Evolutionary conservation across 768 basidiomycete species (phyloP).

Genomic region (Tephrocybe sp.): DNA sequence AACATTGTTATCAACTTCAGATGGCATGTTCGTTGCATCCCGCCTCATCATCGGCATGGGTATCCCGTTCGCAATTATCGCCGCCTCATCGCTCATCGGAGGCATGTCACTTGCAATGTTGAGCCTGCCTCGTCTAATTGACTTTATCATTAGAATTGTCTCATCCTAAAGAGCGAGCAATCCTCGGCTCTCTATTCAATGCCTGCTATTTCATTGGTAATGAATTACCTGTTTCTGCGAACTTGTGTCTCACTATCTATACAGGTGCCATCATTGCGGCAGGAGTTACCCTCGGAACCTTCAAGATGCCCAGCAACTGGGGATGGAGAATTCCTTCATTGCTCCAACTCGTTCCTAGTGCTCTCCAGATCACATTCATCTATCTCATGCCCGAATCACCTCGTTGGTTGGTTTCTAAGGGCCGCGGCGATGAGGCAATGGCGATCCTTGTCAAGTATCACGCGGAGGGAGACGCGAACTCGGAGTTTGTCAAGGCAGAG

Average conservation of each 20-base stretch:
- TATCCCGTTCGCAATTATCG: slow-evolving; percentile 59
- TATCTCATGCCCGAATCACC: slow-evolving; percentile 64
- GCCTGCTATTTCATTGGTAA: slow-evolving; percentile 58
- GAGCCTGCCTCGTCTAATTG: too few relatives aligned
- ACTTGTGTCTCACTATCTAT: neutral
- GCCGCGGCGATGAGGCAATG: slow-evolving; percentile 47
- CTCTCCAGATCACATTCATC: slow-evolving; percentile 53
- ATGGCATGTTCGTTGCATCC: slow-evolving; percentile 57
- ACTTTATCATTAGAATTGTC: slow-evolving; percentile 45
- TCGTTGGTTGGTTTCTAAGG: slow-evolving; percentile 59
- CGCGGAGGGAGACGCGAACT: slow-evolving; percentile 51
- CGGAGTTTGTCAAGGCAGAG: slow-evolving; percentile 58
- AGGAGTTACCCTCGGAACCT: slow-evolving; percentile 62
- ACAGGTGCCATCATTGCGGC: slow-evolving; percentile 57
- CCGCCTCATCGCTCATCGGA: slow-evolving; percentile 64
- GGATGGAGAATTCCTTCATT: slow-evolving; percentile 71
- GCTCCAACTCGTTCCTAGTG: slow-evolving; percentile 52
- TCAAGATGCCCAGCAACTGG: slow-evolving; percentile 55
- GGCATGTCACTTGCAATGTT: slow-evolving; percentile 22
- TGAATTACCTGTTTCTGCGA: neutral
- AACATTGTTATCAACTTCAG: slow-evolving; percentile 32
- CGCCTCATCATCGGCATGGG: slow-evolving; percentile 58
- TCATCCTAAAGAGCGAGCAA: slow-evolving; percentile 67
- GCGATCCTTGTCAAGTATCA: slow-evolving; percentile 54
- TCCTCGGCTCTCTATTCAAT: slow-evolving; percentile 62